Percentiles rank a stretch among this genome's conserved stretches.
These are phyloP conservation scores for Penicillium paneum DNA, from an alignment of 2,329 filamentous ascomycete species.

Conservation along the genomic window DNA sequence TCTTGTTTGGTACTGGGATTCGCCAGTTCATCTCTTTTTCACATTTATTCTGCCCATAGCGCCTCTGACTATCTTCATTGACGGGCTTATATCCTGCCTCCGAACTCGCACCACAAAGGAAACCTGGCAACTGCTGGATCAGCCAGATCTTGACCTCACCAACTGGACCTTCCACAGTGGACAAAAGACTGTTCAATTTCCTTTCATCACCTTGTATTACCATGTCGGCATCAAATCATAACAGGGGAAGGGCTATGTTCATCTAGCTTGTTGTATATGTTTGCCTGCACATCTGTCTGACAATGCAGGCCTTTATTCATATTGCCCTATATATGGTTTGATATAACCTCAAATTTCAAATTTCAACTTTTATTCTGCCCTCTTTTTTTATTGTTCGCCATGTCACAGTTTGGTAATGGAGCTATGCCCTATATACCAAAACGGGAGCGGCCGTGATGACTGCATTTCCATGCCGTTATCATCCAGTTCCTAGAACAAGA, in stretches of 20 bases:
- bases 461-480: background rate
- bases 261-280: background rate
- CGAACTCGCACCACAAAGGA: conserved; percentile 66
- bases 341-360: too few relatives aligned
- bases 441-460: background rate
- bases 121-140: conserved; percentile 57
- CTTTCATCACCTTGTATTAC: conserved; percentile 20
- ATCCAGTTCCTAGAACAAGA: background rate
- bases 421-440: background rate
- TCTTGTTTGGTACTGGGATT: conserved; percentile 41
- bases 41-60: conserved; percentile 65
- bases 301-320: background rate
- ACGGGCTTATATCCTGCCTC: conserved; percentile 65
- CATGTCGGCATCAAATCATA: conserved; percentile 14
- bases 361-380: background rate
- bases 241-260: too few relatives aligned
- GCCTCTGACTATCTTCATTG: conserved; percentile 65
- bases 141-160: conserved; percentile 7
- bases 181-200: conserved; percentile 17
- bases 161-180: conserved; percentile 24
- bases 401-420: background rate
- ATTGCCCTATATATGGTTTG: background rate
- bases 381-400: background rate
- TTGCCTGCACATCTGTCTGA: background rate
- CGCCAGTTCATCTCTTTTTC: conserved; percentile 59